Percentiles rank a stretch among this genome's conserved stretches.
These are phyloP conservation scores for Mucor piriformis DNA, from an alignment of 371 early-diverging fungal species.

Conservation along the genomic window DNA sequence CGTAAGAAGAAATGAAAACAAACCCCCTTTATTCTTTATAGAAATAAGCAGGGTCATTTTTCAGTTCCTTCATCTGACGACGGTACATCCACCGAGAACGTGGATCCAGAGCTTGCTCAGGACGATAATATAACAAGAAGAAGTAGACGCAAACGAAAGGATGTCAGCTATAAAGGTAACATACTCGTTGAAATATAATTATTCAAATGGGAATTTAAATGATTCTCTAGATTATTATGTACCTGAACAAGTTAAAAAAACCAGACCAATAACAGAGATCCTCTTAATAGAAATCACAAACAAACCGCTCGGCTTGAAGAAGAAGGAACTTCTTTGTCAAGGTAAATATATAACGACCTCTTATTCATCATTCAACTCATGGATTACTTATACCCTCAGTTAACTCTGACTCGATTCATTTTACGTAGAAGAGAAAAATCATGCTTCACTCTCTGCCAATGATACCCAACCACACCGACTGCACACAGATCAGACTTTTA, in stretches of 20 bases:
- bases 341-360: background rate
- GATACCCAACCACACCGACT: too few species aligned
- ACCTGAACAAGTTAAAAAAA: background rate
- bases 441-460: too few species aligned
- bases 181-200: background rate
- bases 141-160: constrained; percentile 24
- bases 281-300: constrained; percentile 1
- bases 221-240: constrained; percentile 1
- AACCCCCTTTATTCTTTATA: background rate
- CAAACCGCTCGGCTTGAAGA: background rate
- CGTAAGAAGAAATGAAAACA: background rate
- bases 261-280: background rate
- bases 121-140: constrained; percentile 7
- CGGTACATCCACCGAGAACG: background rate
- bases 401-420: too few species aligned
- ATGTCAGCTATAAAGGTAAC: constrained; percentile 14
- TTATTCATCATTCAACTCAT: too few species aligned
- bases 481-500: too few species aligned
- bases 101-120: background rate
- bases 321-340: background rate
- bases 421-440: too few species aligned
- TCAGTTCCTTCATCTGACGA: background rate
- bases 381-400: too few species aligned
- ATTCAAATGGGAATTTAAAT: background rate
- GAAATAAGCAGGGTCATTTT: constrained; percentile 12